Conservation (phyloP, 2,329 filamentous ascomycete genomes). For the Fusarium floridanum region DNA sequence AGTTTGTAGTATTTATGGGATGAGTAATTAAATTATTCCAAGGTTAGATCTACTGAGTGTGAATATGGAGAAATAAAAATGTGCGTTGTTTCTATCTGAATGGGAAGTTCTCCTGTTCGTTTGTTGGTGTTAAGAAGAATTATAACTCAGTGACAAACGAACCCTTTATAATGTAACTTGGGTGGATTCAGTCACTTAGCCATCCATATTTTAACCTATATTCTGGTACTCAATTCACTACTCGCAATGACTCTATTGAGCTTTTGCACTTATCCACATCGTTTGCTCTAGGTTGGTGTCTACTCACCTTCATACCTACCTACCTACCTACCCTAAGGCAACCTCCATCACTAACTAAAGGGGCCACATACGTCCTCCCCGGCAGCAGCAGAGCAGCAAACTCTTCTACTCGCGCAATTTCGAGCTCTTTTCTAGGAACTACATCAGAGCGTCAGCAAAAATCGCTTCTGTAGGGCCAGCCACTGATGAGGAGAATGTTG, state of each 20-base stretch:
- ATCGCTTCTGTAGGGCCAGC: too few relatives aligned
- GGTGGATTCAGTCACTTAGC: not conserved
- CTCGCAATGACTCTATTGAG: too few relatives aligned
- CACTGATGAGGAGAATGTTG: too few relatives aligned
- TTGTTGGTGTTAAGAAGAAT: not conserved
- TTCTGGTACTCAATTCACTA: too few relatives aligned
- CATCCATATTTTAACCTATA: too few relatives aligned
- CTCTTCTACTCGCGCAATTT: not conserved
- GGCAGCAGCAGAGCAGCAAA: not conserved
- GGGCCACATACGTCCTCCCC: not conserved
- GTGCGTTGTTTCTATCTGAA: not conserved
- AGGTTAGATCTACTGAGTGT: not conserved
- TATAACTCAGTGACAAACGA: not conserved
- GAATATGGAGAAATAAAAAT: not conserved
- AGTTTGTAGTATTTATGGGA: not conserved
- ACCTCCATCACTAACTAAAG: not conserved
- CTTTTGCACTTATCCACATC: too few relatives aligned
- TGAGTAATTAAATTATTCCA: fast-evolving
- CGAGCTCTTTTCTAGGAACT: not conserved
- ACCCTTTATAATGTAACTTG: not conserved
- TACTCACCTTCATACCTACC: too few relatives aligned
- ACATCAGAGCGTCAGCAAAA: too few relatives aligned
- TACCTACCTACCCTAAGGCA: not conserved
- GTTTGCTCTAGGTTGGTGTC: too few relatives aligned
- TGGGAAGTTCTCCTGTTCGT: not conserved